Base-by-base conservation (phyloP, 2,329 filamentous ascomycete genomes). In the Dactylellina sp. region DNA sequence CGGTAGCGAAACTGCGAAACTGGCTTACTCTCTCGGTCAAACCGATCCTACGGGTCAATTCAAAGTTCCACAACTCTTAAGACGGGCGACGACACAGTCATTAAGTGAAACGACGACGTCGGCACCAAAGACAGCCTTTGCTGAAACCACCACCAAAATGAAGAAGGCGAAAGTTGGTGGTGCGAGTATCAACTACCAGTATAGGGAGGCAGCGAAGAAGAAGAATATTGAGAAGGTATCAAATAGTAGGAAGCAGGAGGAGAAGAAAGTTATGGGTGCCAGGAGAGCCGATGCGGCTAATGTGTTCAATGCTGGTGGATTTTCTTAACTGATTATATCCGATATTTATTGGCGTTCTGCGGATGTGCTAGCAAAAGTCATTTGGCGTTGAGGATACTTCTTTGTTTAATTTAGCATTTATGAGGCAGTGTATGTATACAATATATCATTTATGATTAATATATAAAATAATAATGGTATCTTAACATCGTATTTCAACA, bases 1-100 rank as follows among this genome's bases (percentile, higher is more conserved):
- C 59, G 78, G 79, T 28, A 78, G 78, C 39, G 77, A 79, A 18
- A 79, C 77, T 16, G 77, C 81, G 1, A 85, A 84, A 20, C 82
- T 89, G 68, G 89, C 89, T 1, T 91, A 91, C 79, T 80, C 82
- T 42, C 77, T 79, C n/a, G 53, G 70, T 44, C 82, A 82, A 7
- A 81, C 0, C 81, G 83, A 1, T 79, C 81, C 4, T 78, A 81
- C 1, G 77, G 82, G 83, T 0, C 60, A 60, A 53, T 91, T 92
- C 85, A 89, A 87, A 77, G 86, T 91, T 0, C 91, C 91, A 0
- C 85, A 86, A 0, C 84, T 95, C 18, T 85, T 95, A 16, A 53
- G 60, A 25, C 87, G 91, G 24, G 86, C 90, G 28, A 90, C 91
- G 2, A 94, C 91, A 0, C 89, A 89, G 79, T 62, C 75, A 77